Conservation (phyloP, 768 basidiomycete species). For the Pleurotus eryngii region DNA sequence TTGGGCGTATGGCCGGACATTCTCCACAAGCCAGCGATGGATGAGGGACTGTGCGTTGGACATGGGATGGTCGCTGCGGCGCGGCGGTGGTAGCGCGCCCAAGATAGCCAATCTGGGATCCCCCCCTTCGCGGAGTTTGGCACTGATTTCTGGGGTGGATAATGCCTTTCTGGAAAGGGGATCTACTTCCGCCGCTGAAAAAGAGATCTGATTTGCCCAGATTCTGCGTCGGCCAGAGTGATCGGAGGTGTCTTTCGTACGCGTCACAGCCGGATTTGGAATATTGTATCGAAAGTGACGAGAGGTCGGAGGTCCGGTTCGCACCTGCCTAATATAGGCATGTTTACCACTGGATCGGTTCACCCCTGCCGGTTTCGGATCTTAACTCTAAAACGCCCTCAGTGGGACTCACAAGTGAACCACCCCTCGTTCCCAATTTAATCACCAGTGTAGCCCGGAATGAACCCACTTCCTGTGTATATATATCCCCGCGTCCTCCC, state of each 20-base stretch:
- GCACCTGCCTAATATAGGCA: conserved; percentile 15
- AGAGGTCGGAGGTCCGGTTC: conserved; percentile 17
- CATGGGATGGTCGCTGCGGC: not conserved
- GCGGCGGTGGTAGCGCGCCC: not conserved
- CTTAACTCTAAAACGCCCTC: conserved; percentile 30
- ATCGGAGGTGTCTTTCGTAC: not conserved
- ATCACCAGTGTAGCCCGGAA: conserved; percentile 23
- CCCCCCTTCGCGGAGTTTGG: too few species aligned
- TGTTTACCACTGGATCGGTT: conserved; percentile 47
- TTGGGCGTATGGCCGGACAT: conserved; percentile 52
- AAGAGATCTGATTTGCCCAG: too few species aligned
- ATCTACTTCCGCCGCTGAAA: too few species aligned
- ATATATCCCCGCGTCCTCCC: conserved; percentile 15
- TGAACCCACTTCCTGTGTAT: conserved; percentile 18
- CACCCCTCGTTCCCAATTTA: conserved; percentile 17
- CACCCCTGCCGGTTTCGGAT: conserved; percentile 56
- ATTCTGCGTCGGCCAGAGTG: not conserved
- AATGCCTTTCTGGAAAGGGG: too few species aligned
- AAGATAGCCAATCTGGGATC: not conserved
- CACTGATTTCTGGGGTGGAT: too few species aligned
- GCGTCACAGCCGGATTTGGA: not conserved
- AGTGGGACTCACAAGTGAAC: conserved; percentile 13
- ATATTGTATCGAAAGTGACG: conserved; percentile 6
- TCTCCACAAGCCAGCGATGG: conserved; percentile 66
- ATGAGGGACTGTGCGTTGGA: conserved; percentile 31